These are phyloP conservation scores for Xylariaceae sp. DNA, from an alignment of 2,329 filamentous ascomycete genomes.

Conservation along the genomic window DNA sequence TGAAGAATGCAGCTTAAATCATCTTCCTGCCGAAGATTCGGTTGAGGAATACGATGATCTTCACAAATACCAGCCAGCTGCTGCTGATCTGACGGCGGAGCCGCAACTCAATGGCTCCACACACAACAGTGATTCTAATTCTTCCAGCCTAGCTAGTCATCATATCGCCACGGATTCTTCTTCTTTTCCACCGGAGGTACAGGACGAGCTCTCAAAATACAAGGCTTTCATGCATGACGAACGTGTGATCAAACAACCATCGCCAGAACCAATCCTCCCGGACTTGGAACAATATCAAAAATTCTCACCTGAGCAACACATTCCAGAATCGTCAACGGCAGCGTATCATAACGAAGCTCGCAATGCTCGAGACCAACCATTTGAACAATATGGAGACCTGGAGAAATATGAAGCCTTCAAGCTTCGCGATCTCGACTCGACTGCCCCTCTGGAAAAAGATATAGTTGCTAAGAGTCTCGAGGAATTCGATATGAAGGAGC, in stretches of 20 bases:
- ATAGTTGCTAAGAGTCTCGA: constrained; percentile 35
- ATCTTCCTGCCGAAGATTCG: constrained; percentile 30
- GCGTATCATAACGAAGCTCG: constrained; percentile 34
- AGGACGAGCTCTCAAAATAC: constrained; percentile 39
- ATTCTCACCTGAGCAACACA: neutral
- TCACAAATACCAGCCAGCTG: constrained; percentile 32
- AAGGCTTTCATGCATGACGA: constrained; percentile 38
- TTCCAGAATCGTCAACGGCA: neutral
- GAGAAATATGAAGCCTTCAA: constrained; percentile 38
- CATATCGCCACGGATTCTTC: constrained; percentile 23
- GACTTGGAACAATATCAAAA: neutral
- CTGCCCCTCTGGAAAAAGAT: constrained; percentile 30
- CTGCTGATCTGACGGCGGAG: constrained; percentile 25
- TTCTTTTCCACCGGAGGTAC: constrained; percentile 22
- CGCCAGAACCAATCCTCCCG: neutral
- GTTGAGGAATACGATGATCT: constrained; percentile 34
- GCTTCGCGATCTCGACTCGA: constrained; percentile 36
- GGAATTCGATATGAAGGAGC: constrained; percentile 37
- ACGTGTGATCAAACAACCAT: constrained; percentile 23
- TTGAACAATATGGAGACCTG: constrained; percentile 40
- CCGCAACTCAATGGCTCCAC: constrained; percentile 10
- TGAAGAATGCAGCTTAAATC: constrained; percentile 34
- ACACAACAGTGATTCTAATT: constrained; percentile 34
- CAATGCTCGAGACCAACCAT: constrained; percentile 22
- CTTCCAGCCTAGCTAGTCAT: constrained; percentile 32